Percentiles rank a stretch among this genome's conserved stretches.
Conservation (phyloP, 805 yeast genomes). For the Candida alai region DNA sequence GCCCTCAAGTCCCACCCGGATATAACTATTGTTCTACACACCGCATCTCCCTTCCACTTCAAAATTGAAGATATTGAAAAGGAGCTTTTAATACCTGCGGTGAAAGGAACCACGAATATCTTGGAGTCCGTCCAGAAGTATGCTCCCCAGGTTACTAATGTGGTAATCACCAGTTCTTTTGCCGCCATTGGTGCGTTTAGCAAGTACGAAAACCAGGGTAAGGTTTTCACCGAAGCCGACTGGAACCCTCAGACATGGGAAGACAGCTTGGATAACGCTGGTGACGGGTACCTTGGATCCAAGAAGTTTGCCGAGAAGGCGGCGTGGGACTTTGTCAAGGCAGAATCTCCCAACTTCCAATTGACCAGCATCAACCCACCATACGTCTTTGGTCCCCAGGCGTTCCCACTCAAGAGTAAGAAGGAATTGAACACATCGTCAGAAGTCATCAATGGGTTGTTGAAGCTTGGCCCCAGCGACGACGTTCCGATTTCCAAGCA, state of each 20-base stretch:
- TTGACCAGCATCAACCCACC: constrained; percentile 19
- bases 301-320: constrained; percentile 25
- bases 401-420: constrained; percentile 24
- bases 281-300: constrained; percentile 19
- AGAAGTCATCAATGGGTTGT: constrained; percentile 22
- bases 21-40: constrained; percentile 24
- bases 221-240: constrained; percentile 3
- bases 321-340: constrained; percentile 26
- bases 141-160: constrained; percentile 38
- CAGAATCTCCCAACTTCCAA: constrained; percentile 17
- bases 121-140: constrained; percentile 37
- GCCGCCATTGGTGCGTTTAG: constrained; percentile 40
- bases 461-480: constrained; percentile 16
- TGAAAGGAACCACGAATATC: constrained; percentile 26
- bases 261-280: neutral
- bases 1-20: constrained; percentile 25
- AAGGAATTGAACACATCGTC: constrained; percentile 21
- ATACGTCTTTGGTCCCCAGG: constrained; percentile 25
- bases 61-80: constrained; percentile 15
- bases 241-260: constrained; percentile 3
- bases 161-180: constrained; percentile 48
- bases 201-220: constrained; percentile 10
- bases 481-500: constrained; percentile 9
- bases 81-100: constrained; percentile 25
- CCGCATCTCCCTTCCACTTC: constrained; percentile 26